Evolutionary conservation across 2,329 filamentous ascomycete species (phyloP).

Genomic region (Fusarium camptoceras): DNA sequence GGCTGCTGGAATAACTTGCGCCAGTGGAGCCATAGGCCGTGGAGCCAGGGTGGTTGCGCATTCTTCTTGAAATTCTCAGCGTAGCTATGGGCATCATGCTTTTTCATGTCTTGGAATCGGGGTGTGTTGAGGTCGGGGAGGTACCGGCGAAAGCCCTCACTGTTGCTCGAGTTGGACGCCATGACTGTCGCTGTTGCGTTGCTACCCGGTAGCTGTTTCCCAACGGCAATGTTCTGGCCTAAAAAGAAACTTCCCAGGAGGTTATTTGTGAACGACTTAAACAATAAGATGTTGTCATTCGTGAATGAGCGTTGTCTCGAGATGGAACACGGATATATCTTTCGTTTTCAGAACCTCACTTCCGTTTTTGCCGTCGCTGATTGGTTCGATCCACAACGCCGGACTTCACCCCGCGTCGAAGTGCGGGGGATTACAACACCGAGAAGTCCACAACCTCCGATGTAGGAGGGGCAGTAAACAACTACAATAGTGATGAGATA

Average conservation of each 20-base stretch:
- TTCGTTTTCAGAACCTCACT: background rate
- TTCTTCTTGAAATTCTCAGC: conserved; percentile 69
- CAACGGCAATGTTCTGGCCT: rapidly evolving
- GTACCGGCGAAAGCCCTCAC: conserved; percentile 12
- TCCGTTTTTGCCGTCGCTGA: background rate
- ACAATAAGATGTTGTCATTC: rapidly evolving
- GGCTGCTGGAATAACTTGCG: conserved; percentile 70
- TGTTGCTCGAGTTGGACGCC: background rate
- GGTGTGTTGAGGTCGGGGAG: conserved; percentile 2
- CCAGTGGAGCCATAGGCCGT: conserved; percentile 71
- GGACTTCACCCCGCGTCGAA: background rate
- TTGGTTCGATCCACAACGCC: background rate
- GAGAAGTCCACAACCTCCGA: conserved; percentile 6
- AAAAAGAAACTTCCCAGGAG: no score
- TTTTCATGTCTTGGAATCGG: conserved; percentile 58
- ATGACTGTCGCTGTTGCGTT: background rate
- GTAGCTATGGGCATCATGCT: conserved; percentile 72
- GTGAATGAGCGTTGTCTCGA: background rate
- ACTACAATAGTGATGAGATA: no score
- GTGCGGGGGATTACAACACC: background rate
- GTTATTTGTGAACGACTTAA: no score
- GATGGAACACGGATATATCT: conserved; percentile 1
- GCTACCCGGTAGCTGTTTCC: no score
- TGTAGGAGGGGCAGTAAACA: conserved; percentile 2
- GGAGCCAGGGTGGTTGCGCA: conserved; percentile 74